phyloP scores from a whole-genome alignment of 2,329 filamentous ascomycete species.

The Aspergillus awamori region DNA sequence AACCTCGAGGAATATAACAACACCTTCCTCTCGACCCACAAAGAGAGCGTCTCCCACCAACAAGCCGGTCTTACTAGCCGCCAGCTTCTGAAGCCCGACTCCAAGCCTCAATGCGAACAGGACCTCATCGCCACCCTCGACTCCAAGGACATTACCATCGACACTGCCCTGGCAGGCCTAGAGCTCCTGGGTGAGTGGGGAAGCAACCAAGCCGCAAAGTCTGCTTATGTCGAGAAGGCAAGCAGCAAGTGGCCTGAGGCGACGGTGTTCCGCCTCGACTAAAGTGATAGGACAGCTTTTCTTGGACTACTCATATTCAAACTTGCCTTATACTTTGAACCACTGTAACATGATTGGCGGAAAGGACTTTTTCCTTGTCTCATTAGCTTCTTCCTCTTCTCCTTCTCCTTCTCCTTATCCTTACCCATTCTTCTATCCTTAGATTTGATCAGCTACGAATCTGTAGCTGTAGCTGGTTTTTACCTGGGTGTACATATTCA shows the following conservation, averaged over 20 bases:
- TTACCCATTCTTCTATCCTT: neutral
- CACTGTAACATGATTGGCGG: neutral
- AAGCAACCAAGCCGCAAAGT: slow-evolving; percentile 52
- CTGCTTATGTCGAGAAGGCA: slow-evolving; percentile 52
- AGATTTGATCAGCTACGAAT: too few species aligned
- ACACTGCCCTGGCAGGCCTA: slow-evolving; percentile 61
- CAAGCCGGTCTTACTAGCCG: slow-evolving; percentile 65
- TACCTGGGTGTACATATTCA: too few species aligned
- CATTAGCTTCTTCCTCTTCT: neutral
- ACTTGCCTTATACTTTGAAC: neutral
- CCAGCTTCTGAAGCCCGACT: slow-evolving; percentile 60
- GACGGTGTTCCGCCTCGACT: slow-evolving; percentile 38
- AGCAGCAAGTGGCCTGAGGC: slow-evolving; percentile 46
- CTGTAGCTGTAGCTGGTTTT: too few species aligned
- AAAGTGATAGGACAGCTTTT: slow-evolving; percentile 6
- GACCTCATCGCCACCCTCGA: slow-evolving; percentile 64
- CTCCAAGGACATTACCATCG: slow-evolving; percentile 53
- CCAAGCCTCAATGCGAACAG: slow-evolving; percentile 61
- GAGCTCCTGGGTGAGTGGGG: slow-evolving; percentile 55
- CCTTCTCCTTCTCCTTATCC: neutral
- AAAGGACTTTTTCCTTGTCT: neutral
- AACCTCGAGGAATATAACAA: slow-evolving; percentile 68
- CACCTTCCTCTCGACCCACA: slow-evolving; percentile 65
- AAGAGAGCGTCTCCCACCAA: slow-evolving; percentile 63
- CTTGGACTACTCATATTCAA: neutral